phyloP scores from a whole-genome alignment of 805 yeast genomes.

The Teunomyces panamensis region DNA sequence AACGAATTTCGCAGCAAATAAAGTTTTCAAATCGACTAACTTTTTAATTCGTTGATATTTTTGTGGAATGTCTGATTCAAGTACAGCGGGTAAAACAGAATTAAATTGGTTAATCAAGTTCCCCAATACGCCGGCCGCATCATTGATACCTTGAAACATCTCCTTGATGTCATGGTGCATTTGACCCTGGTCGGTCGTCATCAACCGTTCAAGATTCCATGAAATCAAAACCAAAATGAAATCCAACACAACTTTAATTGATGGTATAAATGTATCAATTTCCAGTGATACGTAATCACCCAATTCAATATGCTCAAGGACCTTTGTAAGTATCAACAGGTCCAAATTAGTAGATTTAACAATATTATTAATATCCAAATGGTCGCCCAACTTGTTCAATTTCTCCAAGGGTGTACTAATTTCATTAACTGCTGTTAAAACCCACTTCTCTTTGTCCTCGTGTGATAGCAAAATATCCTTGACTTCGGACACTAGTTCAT shows the following conservation, averaged over 20 bases:
- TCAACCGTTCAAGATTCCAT: conserved; percentile 35
- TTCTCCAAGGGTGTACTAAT: conserved; percentile 19
- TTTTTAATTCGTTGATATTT: conserved; percentile 13
- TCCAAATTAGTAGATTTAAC: conserved; percentile 1
- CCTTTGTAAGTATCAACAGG: conserved; percentile 8
- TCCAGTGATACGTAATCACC: conserved; percentile 13
- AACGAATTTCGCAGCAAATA: conserved; percentile 22
- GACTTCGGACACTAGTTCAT: conserved; percentile 20
- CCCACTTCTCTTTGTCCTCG: conserved; percentile 12
- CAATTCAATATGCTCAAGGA: conserved; percentile 8
- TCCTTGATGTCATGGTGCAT: conserved; percentile 20
- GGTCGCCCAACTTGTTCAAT: conserved; percentile 23
- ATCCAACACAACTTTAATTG: conserved; percentile 20
- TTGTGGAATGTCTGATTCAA: background rate
- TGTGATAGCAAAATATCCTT: conserved; percentile 10
- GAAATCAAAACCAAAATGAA: conserved; percentile 25
- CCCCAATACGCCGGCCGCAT: conserved; percentile 13
- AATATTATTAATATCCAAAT: conserved; percentile 19
- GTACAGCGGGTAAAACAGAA: conserved; percentile 15
- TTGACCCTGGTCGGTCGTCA: conserved; percentile 19
- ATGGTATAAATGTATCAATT: conserved; percentile 14
- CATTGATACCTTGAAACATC: conserved; percentile 19
- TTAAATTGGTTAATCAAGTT: conserved; percentile 18
- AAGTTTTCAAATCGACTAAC: conserved; percentile 22
- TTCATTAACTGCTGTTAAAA: conserved; percentile 13